Evolutionary conservation across 306 rosid species (phyloP).

Genomic region (Cucumis melo): DNA sequence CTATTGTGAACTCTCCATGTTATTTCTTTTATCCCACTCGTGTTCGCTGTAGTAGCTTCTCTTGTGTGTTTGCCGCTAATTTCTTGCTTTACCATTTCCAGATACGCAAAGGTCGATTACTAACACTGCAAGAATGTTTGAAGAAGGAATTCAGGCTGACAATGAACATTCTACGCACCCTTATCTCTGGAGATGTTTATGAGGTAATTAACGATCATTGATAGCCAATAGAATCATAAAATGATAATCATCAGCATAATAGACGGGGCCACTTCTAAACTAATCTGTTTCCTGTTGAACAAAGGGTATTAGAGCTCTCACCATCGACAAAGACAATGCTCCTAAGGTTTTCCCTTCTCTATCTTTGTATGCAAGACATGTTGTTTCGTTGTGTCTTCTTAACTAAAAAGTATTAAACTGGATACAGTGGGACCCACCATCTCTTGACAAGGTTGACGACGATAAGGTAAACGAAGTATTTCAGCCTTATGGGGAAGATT

Average conservation of each 20-base stretch:
- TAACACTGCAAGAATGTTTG: slow-evolving; percentile 60
- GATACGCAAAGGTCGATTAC: slow-evolving; percentile 75
- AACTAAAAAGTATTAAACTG: not conserved
- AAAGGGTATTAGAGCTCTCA: slow-evolving; percentile 90
- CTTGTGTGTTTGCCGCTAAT: not conserved
- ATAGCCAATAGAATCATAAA: not conserved
- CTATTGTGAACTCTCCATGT: not conserved
- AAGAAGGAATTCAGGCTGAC: slow-evolving; percentile 77
- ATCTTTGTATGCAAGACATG: not conserved
- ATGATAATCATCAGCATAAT: not conserved
- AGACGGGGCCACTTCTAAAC: slow-evolving; percentile 4
- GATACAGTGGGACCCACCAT: slow-evolving; percentile 68
- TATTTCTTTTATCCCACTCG: not conserved
- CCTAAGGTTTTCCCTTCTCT: slow-evolving; percentile 47
- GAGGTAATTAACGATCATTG: slow-evolving; percentile 44
- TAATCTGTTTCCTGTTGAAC: slow-evolving; percentile 19
- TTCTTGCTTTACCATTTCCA: slow-evolving; percentile 8
- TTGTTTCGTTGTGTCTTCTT: not conserved
- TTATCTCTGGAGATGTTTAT: slow-evolving; percentile 69
- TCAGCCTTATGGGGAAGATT: slow-evolving; percentile 40
- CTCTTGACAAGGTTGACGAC: slow-evolving; percentile 46
- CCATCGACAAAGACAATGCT: slow-evolving; percentile 85
- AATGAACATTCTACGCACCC: slow-evolving; percentile 44
- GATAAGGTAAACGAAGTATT: slow-evolving; percentile 43
- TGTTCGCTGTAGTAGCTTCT: not conserved